Conservation (phyloP, 768 basidiomycete species). For the Auricularia heimuer region DNA sequence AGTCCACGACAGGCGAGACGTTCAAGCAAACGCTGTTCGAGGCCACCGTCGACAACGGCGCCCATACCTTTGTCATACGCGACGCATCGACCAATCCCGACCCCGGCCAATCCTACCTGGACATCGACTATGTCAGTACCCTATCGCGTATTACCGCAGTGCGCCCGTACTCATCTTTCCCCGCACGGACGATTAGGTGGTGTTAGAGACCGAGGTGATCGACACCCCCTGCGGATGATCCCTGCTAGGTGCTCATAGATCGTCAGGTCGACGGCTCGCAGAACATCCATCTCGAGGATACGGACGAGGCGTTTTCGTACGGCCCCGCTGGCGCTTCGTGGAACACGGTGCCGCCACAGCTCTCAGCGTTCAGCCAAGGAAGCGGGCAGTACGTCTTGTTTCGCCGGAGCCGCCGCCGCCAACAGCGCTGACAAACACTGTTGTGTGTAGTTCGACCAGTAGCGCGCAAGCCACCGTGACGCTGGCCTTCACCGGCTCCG, state of each 20-base stretch:
- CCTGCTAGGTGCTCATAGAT: background rate
- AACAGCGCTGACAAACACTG: background rate
- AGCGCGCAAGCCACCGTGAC: background rate
- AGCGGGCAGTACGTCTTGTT: background rate
- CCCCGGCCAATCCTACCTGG: background rate
- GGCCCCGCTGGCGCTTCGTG: background rate
- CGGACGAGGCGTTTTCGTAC: background rate
- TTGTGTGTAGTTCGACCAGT: background rate
- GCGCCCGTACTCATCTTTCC: background rate
- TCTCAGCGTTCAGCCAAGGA: background rate
- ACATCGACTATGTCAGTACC: background rate
- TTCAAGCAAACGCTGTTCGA: background rate
- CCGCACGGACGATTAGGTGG: background rate
- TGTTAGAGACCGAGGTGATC: background rate
- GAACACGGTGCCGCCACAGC: background rate
- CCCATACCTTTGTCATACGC: background rate
- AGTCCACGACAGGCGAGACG: background rate
- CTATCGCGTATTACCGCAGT: background rate
- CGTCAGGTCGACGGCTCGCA: background rate
- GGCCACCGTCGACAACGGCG: background rate
- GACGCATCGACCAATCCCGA: background rate
- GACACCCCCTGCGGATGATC: background rate
- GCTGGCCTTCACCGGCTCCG: background rate
- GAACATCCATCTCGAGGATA: background rate
- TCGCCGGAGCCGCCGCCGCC: background rate